Percentiles rank a stretch among this genome's conserved stretches.
Conservation (phyloP, 208 protist genomes). For the Novymonas esmeraldas region DNA sequence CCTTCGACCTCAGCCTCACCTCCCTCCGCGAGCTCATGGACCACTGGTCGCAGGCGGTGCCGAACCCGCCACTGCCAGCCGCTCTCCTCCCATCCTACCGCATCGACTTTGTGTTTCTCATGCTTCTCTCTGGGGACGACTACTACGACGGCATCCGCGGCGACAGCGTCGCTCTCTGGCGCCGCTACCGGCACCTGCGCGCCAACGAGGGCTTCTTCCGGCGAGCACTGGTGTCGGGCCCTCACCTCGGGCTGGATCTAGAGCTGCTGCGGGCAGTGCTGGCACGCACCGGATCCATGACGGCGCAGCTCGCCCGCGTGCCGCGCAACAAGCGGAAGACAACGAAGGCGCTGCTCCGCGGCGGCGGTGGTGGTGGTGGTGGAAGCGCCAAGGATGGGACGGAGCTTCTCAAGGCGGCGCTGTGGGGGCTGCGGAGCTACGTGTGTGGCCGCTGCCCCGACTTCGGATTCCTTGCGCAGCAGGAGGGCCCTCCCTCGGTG, state of each 20-base stretch:
- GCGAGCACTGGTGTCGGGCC: conserved; percentile 42
- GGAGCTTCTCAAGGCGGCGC: conserved; percentile 59
- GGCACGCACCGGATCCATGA: conserved; percentile 14
- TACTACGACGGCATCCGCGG: conserved; percentile 76
- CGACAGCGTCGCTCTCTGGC: conserved; percentile 54
- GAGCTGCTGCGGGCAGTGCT: conserved; percentile 64
- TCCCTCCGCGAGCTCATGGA: conserved; percentile 59
- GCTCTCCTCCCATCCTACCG: conserved; percentile 76
- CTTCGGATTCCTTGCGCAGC: conserved; percentile 49
- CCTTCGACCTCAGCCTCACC: conserved; percentile 49
- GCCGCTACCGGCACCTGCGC: conserved; percentile 73
- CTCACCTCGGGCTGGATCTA: conserved; percentile 51
- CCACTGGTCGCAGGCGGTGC: conserved; percentile 60
- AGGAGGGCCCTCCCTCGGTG: conserved; percentile 25
- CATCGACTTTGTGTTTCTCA: conserved; percentile 85
- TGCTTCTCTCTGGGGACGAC: conserved; percentile 77
- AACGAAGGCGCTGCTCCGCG: conserved; percentile 31
- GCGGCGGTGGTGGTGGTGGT: conserved; percentile 11
- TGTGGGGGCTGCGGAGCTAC: conserved; percentile 73
- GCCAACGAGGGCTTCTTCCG: conserved; percentile 67
- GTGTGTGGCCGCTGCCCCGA: conserved; percentile 59
- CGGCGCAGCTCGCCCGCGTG: conserved; percentile 9
- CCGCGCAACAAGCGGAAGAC: conserved; percentile 55
- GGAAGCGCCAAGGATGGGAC: conserved; percentile 40
- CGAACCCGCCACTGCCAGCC: conserved; percentile 43